These are phyloP conservation scores for Volutella citrinella DNA, from an alignment of 2,329 filamentous ascomycete genomes.

Conservation along the genomic window DNA sequence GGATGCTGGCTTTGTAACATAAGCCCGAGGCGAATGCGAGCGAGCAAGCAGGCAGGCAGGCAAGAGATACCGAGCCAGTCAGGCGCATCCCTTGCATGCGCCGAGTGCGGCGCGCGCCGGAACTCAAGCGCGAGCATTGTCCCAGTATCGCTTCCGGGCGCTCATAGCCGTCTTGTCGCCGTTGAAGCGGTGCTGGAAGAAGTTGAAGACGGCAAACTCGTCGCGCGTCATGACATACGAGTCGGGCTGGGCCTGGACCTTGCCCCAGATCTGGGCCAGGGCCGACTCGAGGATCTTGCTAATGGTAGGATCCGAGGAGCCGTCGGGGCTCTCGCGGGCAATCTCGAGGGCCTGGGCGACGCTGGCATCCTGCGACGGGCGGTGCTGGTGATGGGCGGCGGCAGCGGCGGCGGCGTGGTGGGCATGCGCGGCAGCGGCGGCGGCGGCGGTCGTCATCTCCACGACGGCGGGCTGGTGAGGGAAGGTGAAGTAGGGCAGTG, in stretches of 20 bases:
- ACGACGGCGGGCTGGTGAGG: background rate
- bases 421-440: background rate
- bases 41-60: too few species aligned
- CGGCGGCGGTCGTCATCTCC: background rate
- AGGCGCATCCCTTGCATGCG: too few species aligned
- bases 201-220: constrained; percentile 87
- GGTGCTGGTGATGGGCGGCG: background rate
- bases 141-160: constrained; percentile 53
- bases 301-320: constrained; percentile 59
- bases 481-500: background rate
- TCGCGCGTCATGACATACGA: constrained; percentile 72
- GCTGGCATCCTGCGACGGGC: constrained; percentile 31
- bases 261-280: constrained; percentile 63
- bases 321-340: constrained; percentile 70
- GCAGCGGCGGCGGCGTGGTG: background rate
- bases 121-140: constrained; percentile 40
- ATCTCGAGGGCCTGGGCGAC: constrained; percentile 71
- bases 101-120: too few species aligned
- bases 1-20: too few species aligned
- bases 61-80: too few species aligned
- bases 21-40: too few species aligned
- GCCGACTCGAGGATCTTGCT: constrained; percentile 63
- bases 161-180: constrained; percentile 46
- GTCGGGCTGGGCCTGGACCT: constrained; percentile 60
- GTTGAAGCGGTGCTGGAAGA: constrained; percentile 66